Evolutionary conservation across 2,329 filamentous ascomycete genomes (phyloP).

Genomic region (Plenodomus tracheiphilus): DNA sequence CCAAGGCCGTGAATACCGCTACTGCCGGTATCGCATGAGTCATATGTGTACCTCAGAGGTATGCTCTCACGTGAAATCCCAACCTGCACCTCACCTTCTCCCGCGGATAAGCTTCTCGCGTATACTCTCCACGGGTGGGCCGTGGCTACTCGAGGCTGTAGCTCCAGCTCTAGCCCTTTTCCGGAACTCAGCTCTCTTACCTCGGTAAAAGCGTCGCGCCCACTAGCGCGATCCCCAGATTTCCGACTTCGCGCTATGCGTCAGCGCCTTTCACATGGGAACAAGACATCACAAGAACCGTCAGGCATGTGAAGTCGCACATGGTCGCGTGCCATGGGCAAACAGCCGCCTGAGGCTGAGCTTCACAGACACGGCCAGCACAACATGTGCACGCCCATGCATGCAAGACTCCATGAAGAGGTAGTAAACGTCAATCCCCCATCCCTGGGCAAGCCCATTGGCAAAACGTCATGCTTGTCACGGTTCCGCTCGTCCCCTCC

Average conservation of each 20-base stretch:
- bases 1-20: neutral
- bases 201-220: constrained; percentile 13
- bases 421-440: neutral
- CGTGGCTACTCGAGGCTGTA: no score
- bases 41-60: neutral
- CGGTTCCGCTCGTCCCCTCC: constrained; percentile 29
- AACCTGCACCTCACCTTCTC: neutral
- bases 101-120: neutral
- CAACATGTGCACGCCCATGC: neutral
- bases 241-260: constrained; percentile 7
- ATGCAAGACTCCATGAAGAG: neutral
- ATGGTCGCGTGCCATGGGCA: constrained; percentile 22
- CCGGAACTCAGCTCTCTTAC: constrained; percentile 8
- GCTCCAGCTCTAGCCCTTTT: constrained; percentile 16
- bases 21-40: neutral
- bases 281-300: constrained; percentile 12
- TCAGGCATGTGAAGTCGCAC: constrained; percentile 35
- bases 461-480: constrained; percentile 40
- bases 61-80: neutral
- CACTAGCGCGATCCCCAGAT: constrained; percentile 9
- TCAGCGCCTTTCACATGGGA: constrained; percentile 34
- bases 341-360: neutral
- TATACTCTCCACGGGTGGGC: no score
- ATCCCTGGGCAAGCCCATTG: constrained; percentile 19
- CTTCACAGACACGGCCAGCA: neutral